These are phyloP conservation scores for Blastomyces silverae DNA, from an alignment of 2,329 filamentous ascomycete species.

Conservation along the genomic window DNA sequence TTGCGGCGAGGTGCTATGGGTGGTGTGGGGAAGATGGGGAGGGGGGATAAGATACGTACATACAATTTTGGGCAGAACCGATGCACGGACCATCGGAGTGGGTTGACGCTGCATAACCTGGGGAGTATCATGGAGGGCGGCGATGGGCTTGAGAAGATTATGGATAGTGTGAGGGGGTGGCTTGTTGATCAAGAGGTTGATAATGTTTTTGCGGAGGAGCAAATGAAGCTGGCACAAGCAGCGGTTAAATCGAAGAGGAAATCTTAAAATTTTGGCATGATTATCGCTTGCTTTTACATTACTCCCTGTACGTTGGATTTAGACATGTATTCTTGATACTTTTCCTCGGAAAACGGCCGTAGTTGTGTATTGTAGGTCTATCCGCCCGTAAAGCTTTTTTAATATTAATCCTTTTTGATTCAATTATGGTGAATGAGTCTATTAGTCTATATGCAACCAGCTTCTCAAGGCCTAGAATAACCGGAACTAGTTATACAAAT, in stretches of 20 bases:
- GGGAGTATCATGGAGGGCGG: conserved; percentile 72
- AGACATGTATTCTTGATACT: not conserved
- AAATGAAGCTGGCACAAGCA: conserved; percentile 36
- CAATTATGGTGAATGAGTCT: not conserved
- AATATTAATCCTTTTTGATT: not conserved
- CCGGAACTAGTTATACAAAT: conserved; percentile 1
- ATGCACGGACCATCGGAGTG: conserved; percentile 82
- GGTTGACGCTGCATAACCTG: conserved; percentile 70
- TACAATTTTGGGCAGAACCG: conserved; percentile 77
- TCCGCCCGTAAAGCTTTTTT: not conserved
- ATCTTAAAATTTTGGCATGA: not conserved
- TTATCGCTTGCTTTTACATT: not conserved
- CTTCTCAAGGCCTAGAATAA: no score
- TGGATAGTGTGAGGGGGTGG: conserved; percentile 73
- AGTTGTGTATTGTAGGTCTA: not conserved
- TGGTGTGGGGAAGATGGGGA: conserved; percentile 68
- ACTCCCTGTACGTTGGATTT: not conserved
- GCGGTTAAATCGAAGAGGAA: not conserved
- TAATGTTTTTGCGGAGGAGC: conserved; percentile 58
- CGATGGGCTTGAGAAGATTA: conserved; percentile 63
- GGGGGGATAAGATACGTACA: conserved; percentile 88
- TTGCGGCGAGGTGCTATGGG: conserved; percentile 73
- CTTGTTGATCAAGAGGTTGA: conserved; percentile 68
- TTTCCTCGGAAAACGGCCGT: not conserved
- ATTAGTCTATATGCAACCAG: conserved; percentile 3